These are phyloP conservation scores for Lodderomyces metapsilosis DNA, from an alignment of 1,139 yeast genomes.

Conservation along the genomic window DNA sequence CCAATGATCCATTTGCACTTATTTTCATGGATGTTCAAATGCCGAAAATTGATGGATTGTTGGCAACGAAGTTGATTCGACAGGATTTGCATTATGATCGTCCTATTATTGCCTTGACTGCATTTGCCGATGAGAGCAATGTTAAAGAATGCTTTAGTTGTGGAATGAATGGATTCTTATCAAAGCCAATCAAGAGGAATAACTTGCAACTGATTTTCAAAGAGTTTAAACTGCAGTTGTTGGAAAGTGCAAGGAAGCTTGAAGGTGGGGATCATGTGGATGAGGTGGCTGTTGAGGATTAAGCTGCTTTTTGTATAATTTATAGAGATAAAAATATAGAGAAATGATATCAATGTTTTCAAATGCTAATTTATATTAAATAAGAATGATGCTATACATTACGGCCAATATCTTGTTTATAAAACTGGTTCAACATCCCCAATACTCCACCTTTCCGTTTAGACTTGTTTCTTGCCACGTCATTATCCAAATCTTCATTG, in stretches of 20 bases:
- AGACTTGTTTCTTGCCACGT: conserved; percentile 45
- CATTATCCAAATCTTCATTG: conserved; percentile 51
- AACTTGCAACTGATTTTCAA: conserved; percentile 54
- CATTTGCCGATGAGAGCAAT: conserved; percentile 87
- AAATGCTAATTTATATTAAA: background rate
- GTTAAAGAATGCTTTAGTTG: conserved; percentile 72
- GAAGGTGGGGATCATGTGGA: background rate
- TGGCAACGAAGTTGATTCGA: conserved; percentile 76
- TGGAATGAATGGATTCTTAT: conserved; percentile 86
- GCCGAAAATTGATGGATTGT: conserved; percentile 88
- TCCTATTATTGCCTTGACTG: conserved; percentile 92
- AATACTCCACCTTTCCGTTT: conserved; percentile 57
- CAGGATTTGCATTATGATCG: conserved; percentile 58
- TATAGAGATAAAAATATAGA: background rate
- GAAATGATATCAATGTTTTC: no score
- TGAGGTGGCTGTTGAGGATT: background rate
- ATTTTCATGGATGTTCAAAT: conserved; percentile 96
- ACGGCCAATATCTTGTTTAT: conserved; percentile 49
- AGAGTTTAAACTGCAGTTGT: conserved; percentile 28
- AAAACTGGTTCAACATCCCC: conserved; percentile 81
- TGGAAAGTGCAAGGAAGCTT: conserved; percentile 15
- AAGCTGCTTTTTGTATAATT: no score
- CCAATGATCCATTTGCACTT: conserved; percentile 53
- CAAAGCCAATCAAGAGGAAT: conserved; percentile 80
- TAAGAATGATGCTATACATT: no score